These are phyloP conservation scores for Myriosclerotinia duriaeana DNA, from an alignment of 2,329 filamentous ascomycete species.

Conservation along the genomic window DNA sequence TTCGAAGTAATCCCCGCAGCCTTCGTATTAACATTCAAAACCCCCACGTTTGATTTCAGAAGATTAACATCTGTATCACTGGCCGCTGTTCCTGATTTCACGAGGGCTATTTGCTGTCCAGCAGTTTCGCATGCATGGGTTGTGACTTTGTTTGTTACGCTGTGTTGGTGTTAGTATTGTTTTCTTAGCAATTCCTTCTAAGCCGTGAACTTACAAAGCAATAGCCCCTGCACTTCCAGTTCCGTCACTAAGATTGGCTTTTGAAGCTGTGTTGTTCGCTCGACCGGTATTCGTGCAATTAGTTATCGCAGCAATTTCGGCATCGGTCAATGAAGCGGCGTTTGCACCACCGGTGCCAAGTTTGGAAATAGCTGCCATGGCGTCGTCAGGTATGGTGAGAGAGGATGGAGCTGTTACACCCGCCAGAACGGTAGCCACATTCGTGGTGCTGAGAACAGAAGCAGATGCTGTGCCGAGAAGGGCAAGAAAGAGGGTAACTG, in stretches of 20 bases:
- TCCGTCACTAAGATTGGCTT: slow-evolving; percentile 26
- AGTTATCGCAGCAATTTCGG: slow-evolving; percentile 30
- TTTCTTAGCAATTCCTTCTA: not conserved
- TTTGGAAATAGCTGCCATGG: slow-evolving; percentile 33
- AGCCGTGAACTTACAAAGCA: slow-evolving; percentile 28
- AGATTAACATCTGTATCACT: slow-evolving; percentile 32
- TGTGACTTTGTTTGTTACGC: slow-evolving; percentile 33
- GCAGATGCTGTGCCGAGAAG: slow-evolving; percentile 26
- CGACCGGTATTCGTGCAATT: slow-evolving; percentile 27
- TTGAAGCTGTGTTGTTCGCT: slow-evolving; percentile 32
- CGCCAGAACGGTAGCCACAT: slow-evolving; percentile 32
- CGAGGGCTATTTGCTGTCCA: slow-evolving; percentile 29
- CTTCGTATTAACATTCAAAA: slow-evolving; percentile 33
- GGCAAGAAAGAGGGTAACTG: slow-evolving; percentile 23
- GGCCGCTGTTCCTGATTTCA: slow-evolving; percentile 18
- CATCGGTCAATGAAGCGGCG: slow-evolving; percentile 25
- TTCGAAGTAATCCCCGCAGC: slow-evolving; percentile 29
- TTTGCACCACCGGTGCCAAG: slow-evolving; percentile 32
- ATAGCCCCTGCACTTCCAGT: slow-evolving; percentile 31
- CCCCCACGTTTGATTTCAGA: slow-evolving; percentile 35
- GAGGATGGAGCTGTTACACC: slow-evolving; percentile 26
- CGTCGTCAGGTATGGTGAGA: slow-evolving; percentile 31
- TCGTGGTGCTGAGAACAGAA: slow-evolving; percentile 31
- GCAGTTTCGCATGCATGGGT: slow-evolving; percentile 32
- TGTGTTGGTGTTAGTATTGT: slow-evolving; percentile 6